Conservation (phyloP, 2,329 filamentous ascomycete genomes). For the Graphilbum fragrans region DNA sequence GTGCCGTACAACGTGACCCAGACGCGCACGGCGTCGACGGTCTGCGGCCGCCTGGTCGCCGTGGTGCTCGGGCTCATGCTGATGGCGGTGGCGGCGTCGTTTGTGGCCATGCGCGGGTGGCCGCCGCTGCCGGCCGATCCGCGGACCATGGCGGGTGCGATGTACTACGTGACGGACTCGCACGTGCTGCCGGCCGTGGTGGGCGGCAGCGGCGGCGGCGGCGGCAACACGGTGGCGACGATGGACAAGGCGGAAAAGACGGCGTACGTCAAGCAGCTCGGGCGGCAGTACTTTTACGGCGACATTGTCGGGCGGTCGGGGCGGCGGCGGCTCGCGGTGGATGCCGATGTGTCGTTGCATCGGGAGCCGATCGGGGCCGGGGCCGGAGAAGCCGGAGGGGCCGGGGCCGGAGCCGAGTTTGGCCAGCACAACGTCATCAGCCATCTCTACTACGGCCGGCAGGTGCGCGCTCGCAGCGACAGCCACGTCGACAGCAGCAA, state of each 20-base stretch:
- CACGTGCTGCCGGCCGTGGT: constrained; percentile 15
- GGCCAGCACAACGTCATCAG: background rate
- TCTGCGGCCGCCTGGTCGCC: constrained; percentile 27
- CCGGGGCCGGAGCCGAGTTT: no score
- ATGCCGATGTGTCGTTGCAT: constrained; percentile 10
- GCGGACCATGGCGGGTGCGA: constrained; percentile 29
- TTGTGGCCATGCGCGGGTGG: constrained; percentile 18
- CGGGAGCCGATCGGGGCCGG: background rate
- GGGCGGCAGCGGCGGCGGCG: constrained; percentile 12
- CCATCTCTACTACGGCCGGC: background rate
- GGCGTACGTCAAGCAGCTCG: constrained; percentile 13
- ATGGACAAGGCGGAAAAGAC: constrained; percentile 16
- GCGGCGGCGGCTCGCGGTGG: constrained; percentile 13
- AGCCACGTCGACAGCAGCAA: background rate
- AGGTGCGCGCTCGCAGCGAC: background rate
- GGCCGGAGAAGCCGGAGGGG: no score
- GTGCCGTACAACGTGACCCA: constrained; percentile 32
- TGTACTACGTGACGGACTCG: constrained; percentile 27
- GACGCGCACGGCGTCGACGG: constrained; percentile 22
- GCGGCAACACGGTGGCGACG: constrained; percentile 12
- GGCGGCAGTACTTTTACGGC: constrained; percentile 20
- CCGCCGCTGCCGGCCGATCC: constrained; percentile 34
- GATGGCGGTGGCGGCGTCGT: constrained; percentile 22
- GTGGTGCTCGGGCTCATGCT: constrained; percentile 30
- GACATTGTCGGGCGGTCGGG: constrained; percentile 14